These are phyloP conservation scores for Fusarium domesticum DNA, from an alignment of 2,329 filamentous ascomycete species.

Conservation along the genomic window DNA sequence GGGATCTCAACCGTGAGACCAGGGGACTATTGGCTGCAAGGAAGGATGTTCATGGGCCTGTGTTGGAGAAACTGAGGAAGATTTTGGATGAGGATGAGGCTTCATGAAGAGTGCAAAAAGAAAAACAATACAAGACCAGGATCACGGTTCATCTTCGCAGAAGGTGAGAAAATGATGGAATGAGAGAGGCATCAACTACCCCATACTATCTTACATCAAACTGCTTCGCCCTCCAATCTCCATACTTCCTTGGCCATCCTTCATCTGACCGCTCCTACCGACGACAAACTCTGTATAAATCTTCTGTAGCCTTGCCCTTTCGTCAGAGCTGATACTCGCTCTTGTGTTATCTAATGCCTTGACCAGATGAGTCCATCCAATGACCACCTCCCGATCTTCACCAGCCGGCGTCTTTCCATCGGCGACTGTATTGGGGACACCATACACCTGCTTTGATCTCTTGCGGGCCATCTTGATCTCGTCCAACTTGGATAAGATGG, in stretches of 20 bases:
- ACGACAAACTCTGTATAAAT: constrained; percentile 95
- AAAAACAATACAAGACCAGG: background rate
- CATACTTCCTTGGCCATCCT: constrained; percentile 83
- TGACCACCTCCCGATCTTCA: constrained; percentile 67
- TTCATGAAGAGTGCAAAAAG: constrained; percentile 3
- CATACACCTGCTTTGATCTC: constrained; percentile 35
- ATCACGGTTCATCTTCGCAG: background rate
- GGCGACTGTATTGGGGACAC: constrained; percentile 22
- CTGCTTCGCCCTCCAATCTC: constrained; percentile 92
- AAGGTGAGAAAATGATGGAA: too few species aligned
- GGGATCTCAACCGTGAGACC: constrained; percentile 32
- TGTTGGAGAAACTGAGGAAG: constrained; percentile 35
- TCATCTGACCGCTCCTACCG: constrained; percentile 92
- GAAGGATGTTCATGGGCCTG: constrained; percentile 38
- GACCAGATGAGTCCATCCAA: constrained; percentile 79
- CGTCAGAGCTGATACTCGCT: constrained; percentile 76
- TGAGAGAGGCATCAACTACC: constrained; percentile 1
- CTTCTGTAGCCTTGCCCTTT: constrained; percentile 67
- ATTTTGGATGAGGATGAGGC: constrained; percentile 15
- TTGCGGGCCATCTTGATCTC: constrained; percentile 71
- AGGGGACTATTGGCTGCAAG: constrained; percentile 45
- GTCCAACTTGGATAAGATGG: constrained; percentile 77
- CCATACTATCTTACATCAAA: constrained; percentile 65
- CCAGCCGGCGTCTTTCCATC: constrained; percentile 30
- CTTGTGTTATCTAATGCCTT: constrained; percentile 74